phyloP scores from a whole-genome alignment of 768 basidiomycete species.

The Boletus sensibilis region DNA sequence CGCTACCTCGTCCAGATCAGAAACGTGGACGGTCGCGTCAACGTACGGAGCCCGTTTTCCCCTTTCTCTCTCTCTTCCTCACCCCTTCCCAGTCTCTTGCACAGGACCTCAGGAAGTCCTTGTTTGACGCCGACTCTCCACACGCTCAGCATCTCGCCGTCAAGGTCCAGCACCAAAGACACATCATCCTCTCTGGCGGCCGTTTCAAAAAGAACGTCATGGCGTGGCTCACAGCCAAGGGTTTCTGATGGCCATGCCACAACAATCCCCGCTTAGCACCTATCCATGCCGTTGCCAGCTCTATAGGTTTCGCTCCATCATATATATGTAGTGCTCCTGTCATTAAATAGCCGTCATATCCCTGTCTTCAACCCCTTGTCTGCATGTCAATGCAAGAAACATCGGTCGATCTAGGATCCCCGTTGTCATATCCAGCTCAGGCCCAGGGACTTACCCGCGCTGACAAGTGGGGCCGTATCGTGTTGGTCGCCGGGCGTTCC shows the following conservation, averaged over 20 bases:
- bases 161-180: conserved; percentile 45
- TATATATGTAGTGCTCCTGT: conserved; percentile 9
- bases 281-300: conserved; percentile 5
- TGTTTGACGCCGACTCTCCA: conserved; percentile 48
- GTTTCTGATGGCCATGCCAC: conserved; percentile 46
- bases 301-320: conserved; percentile 11
- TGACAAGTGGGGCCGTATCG: background rate
- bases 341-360: conserved; percentile 15
- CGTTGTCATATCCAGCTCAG: background rate
- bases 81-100: conserved; percentile 49
- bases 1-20: conserved; percentile 58
- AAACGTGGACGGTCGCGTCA: conserved; percentile 63
- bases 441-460: background rate
- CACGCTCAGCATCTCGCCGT: conserved; percentile 52
- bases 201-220: conserved; percentile 60
- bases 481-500: background rate
- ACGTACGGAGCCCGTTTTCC: conserved; percentile 43
- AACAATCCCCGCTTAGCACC: conserved; percentile 10
- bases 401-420: background rate
- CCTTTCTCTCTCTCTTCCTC: background rate
- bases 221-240: conserved; percentile 61
- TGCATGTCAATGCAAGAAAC: background rate
- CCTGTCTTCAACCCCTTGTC: background rate
- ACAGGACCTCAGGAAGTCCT: conserved; percentile 49
- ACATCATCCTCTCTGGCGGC: conserved; percentile 61